Evolutionary conservation across 1,284 basidiomycete species (phyloP), one percentile per base, ranked within the genome.

Genomic region (Quambalaria eucalypti): DNA sequence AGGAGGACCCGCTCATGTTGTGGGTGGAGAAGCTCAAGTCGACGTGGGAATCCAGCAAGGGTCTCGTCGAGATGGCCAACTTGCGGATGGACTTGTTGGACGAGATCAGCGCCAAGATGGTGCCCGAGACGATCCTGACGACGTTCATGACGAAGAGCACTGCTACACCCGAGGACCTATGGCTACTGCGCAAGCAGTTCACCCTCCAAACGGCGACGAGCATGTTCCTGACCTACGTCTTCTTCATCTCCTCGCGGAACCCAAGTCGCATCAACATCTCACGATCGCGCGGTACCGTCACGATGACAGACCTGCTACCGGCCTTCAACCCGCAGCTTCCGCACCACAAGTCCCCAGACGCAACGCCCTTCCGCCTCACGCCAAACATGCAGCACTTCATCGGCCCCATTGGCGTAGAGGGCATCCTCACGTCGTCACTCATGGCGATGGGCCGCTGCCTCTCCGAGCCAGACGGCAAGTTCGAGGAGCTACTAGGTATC

Each of bases 141-240:
- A 70, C 95, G 87, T 98, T 90, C 76, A 88, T 98, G 85, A 81
- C 85, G 44, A 83, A 83, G 49, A 87, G 86, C 25, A 95, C 96
- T 88, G 79, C 82, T 28, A 83, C 82, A 4, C 85, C 93, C 1
- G 84, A 84, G 57, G 90, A 95, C 66, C 81, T 98, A 4, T 99
- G 93, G 92, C 83, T 89, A 60, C 90, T 97, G 84, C 85, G 95
- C 61, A 98, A 96, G 79, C 90, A 96, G 76, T 96, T 98, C 77
- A 87, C 92, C 9, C 78, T 87, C 42, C 92, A 98, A 74, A 81
- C 90, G 42, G 90, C 95, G 0, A 82, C 88, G 0, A 84, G 84
- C 39, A 87, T 87, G 68, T 98, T 98, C 81, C 86, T 95, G 81
- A 95, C 91, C 7, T 96, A 88, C 73, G 80, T 88, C 40, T 83